Conservation (phyloP, 2,329 filamentous ascomycete genomes). For the Botryotinia calthae region DNA sequence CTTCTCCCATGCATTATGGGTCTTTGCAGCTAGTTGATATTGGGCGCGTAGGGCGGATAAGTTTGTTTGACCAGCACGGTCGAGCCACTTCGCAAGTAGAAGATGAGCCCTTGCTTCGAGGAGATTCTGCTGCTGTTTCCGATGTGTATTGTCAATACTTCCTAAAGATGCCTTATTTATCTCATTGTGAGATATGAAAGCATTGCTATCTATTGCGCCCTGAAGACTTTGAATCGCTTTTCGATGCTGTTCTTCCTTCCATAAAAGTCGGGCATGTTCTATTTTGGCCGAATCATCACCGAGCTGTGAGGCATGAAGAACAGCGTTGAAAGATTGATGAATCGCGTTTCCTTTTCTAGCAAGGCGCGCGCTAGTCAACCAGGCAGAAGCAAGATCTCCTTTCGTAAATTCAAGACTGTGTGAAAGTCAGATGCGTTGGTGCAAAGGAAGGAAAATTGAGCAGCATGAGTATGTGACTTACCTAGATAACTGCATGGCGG, state of each 20-base stretch:
- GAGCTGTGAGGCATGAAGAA: slow-evolving; percentile 81
- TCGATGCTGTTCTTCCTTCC: slow-evolving; percentile 88
- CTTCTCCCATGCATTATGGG: slow-evolving; percentile 79
- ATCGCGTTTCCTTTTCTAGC: slow-evolving; percentile 81
- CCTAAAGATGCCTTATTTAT: slow-evolving; percentile 28
- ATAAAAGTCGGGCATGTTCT: slow-evolving; percentile 88
- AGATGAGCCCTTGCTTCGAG: slow-evolving; percentile 78
- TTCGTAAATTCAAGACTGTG: slow-evolving; percentile 56
- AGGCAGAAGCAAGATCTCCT: slow-evolving; percentile 75
- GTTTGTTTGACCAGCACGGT: slow-evolving; percentile 89
- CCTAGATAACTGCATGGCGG: slow-evolving; percentile 78
- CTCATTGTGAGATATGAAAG: slow-evolving; percentile 55
- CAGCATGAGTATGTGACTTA: slow-evolving; percentile 43
- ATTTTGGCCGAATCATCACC: slow-evolving; percentile 87
- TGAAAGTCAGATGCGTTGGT: slow-evolving; percentile 34
- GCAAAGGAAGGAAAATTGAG: not conserved
- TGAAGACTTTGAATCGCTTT: slow-evolving; percentile 93
- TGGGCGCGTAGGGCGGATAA: slow-evolving; percentile 74
- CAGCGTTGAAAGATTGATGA: slow-evolving; percentile 88
- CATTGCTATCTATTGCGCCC: slow-evolving; percentile 76
- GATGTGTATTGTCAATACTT: slow-evolving; percentile 20
- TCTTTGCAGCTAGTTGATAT: slow-evolving; percentile 78
- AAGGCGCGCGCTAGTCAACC: slow-evolving; percentile 81
- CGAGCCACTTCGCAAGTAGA: slow-evolving; percentile 93
- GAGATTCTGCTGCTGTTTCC: slow-evolving; percentile 50